These are phyloP conservation scores for Phaseolus coccineus DNA, from an alignment of 331 rosid genomes.

Conservation along the genomic window DNA sequence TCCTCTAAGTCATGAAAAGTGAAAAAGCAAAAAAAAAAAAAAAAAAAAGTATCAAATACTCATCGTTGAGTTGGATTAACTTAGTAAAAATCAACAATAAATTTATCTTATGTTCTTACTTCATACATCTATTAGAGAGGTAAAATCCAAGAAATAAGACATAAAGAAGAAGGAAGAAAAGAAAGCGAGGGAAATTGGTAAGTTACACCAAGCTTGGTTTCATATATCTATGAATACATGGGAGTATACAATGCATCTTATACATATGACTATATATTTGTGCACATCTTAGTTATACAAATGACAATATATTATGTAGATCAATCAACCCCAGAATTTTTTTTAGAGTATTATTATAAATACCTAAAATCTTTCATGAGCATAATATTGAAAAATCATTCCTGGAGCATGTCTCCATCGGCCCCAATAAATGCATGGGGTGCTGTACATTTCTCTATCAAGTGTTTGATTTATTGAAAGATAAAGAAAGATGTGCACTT, in stretches of 20 bases:
- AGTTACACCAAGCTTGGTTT: slow-evolving; percentile 3
- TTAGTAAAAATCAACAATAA: no score
- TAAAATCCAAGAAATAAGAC: not conserved
- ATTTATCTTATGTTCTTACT: not conserved
- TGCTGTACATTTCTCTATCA: slow-evolving; percentile 13
- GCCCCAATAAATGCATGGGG: slow-evolving; percentile 27
- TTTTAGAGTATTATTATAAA: slow-evolving; percentile 3
- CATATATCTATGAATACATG: not conserved
- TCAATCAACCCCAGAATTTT: not conserved
- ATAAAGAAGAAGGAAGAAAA: not conserved
- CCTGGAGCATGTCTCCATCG: slow-evolving; percentile 24
- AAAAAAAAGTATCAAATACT: not conserved
- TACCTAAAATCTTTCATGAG: slow-evolving; percentile 6
- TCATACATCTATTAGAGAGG: no score
- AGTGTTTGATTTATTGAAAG: slow-evolving; percentile 34
- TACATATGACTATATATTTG: not conserved
- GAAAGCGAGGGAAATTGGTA: not conserved
- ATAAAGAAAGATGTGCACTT: slow-evolving; percentile 18
- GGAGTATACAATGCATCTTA: not conserved
- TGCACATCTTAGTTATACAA: no score
- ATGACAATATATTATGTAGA: not conserved
- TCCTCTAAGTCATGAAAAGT: not conserved
- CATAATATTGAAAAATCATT: slow-evolving; percentile 24
- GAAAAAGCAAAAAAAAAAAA: not conserved
- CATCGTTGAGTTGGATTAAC: not conserved